Conservation (phyloP, 2,329 filamentous ascomycete genomes). For the Didymella pomorum region DNA sequence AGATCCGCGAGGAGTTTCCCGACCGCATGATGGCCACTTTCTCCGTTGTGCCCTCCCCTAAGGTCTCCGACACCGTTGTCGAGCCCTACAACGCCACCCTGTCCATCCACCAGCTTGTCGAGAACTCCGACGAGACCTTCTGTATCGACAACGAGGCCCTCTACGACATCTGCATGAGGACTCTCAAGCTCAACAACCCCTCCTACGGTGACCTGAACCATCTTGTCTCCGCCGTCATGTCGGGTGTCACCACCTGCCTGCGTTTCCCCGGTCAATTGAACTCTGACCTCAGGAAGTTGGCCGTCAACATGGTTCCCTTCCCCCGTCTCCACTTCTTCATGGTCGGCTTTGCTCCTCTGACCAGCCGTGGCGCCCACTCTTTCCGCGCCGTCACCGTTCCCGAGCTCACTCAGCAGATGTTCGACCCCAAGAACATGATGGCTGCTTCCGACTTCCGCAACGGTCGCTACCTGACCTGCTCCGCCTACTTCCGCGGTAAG, state of each 20-base stretch:
- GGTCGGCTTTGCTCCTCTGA: constrained; percentile 99
- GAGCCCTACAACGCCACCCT: constrained; percentile 99
- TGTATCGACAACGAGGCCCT: constrained; percentile 99
- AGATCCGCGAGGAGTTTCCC: constrained; percentile 99
- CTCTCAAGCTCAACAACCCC: constrained; percentile 97
- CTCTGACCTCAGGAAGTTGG: constrained; percentile 99
- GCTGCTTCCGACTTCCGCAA: constrained; percentile 99
- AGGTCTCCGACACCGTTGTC: constrained; percentile 99
- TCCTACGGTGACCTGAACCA: constrained; percentile 99
- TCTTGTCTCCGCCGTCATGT: constrained; percentile 99
- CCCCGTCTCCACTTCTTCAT: constrained; percentile 99
- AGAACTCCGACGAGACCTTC: constrained; percentile 99
- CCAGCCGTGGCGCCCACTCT: constrained; percentile 87
- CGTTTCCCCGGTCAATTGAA: constrained; percentile 99
- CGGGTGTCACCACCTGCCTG: constrained; percentile 96
- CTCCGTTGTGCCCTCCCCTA: constrained; percentile 97
- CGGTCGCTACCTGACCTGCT: constrained; percentile 99
- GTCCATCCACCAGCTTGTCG: constrained; percentile 97
- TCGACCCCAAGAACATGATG: constrained; percentile 99
- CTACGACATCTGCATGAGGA: constrained; percentile 99
- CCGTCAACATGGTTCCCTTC: constrained; percentile 99
- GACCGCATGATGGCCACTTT: constrained; percentile 99
- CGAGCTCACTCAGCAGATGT: constrained; percentile 99
- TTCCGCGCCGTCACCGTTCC: constrained; percentile 98
- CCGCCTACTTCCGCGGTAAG: constrained; percentile 99